phyloP scores from a whole-genome alignment of 228 moss, liverwort and hornwort genomes.

The Sphagnum magellanicum region DNA sequence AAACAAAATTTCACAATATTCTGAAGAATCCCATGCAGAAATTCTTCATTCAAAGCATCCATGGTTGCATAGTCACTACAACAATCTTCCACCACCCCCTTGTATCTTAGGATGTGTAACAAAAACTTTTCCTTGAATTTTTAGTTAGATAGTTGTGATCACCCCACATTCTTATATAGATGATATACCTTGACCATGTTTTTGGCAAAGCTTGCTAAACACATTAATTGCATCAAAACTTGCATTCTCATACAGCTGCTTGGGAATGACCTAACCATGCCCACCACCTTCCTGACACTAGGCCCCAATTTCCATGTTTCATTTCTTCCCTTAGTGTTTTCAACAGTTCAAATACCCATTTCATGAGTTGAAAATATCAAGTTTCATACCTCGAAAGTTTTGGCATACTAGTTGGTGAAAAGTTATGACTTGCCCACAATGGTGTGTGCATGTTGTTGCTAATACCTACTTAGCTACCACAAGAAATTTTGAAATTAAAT shows the following conservation, averaged over 20 bases:
- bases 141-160: not conserved
- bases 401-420: conserved; percentile 92
- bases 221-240: conserved; percentile 98
- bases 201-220: conserved; percentile 93
- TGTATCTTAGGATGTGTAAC: too few species aligned
- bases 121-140: too few species aligned
- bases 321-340: too few species aligned
- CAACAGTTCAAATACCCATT: too few species aligned
- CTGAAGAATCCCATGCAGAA: too few species aligned
- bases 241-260: conserved; percentile 96
- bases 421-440: conserved; percentile 87
- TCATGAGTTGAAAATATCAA: too few species aligned
- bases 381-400: conserved; percentile 74
- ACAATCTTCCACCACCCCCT: too few species aligned
- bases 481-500: not conserved
- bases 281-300: not conserved
- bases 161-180: not conserved
- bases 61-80: too few species aligned
- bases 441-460: conserved; percentile 78
- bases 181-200: conserved; percentile 45
- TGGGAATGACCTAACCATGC: conserved; percentile 67
- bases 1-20: too few species aligned
- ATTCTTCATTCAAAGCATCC: too few species aligned
- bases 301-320: not conserved
- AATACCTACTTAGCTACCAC: conserved; percentile 73